Evolutionary conservation across 179 eudicot species (phyloP).

Genomic region (Corrigiola litoralis): DNA sequence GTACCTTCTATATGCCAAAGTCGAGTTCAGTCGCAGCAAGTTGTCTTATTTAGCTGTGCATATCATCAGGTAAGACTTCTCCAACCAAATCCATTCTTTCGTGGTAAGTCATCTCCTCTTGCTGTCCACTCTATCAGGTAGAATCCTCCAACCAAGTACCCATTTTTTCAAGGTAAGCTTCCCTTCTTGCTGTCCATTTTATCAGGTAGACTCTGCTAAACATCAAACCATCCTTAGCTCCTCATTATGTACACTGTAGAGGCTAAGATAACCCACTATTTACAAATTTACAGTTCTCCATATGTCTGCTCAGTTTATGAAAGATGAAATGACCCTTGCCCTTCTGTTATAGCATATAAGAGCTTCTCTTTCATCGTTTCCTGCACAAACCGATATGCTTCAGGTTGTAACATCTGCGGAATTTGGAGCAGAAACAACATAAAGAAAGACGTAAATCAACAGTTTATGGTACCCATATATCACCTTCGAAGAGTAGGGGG

Average conservation of each 20-base stretch:
- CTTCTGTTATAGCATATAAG: conserved; percentile 82
- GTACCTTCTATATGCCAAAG: conserved; percentile 7
- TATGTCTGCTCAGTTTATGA: conserved; percentile 38
- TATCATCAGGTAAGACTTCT: not conserved
- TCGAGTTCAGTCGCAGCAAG: too few species aligned
- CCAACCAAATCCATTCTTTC: too few species aligned
- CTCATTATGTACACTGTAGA: conserved; percentile 31
- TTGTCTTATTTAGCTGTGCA: conserved; percentile 5
- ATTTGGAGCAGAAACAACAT: not conserved
- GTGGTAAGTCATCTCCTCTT: too few species aligned
- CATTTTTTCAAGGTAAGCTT: too few species aligned
- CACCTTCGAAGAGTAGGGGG: conserved; percentile 90
- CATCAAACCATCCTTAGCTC: not conserved
- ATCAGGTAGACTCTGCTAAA: too few species aligned
- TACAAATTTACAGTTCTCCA: conserved; percentile 39
- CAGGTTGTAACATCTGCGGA: not conserved
- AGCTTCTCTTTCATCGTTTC: conserved; percentile 86
- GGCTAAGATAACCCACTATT: conserved; percentile 34
- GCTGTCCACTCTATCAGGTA: too few species aligned
- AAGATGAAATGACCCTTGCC: conserved; percentile 95
- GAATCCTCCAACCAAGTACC: too few species aligned
- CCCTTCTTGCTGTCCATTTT: too few species aligned
- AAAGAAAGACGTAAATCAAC: not conserved
- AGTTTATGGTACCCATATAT: not conserved
- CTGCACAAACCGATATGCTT: conserved; percentile 39